Evolutionary conservation across 352 stramenopile genomes (phyloP), one percentile per base, ranked within the genome.

Genomic region (Globisporangium perplexum): DNA sequence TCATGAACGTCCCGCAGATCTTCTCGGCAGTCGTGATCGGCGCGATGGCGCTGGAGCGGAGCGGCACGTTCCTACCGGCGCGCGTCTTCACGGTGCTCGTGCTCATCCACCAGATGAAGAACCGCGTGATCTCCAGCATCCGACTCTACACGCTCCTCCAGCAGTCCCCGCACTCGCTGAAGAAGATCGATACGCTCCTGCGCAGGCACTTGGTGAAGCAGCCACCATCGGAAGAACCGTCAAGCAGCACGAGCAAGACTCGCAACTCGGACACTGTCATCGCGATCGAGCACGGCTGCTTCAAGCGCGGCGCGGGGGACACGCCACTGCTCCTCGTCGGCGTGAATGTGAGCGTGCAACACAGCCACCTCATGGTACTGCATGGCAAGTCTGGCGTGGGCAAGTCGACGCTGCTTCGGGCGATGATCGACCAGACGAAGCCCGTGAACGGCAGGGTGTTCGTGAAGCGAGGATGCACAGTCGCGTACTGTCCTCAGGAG

Each of bases 401-500:
- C 31, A 71, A 71, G 47, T 57, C 50, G 8, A 59, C 57, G 12
- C 28, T 63, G 4, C 42, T 63, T 7, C 23, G 23, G 7, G 14
- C 30, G 12, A 31, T 63, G 20, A 30, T 63, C 23, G 44, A 41
- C 22, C 42, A 63, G n/a, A 42, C 51, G 11, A 36, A n/a, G 11
- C 31, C n/a, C 4, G 15, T 63, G 10, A 43, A 28, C n/a, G 42
- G 66, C 26, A 7, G 43, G 5, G 33, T 65, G 6, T 47, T 50
- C 24, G 52, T 66, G 7, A n/a, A 44, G 12, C 30, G 7, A 17
- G 23, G 30, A 10, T 50, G 61, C 44, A 14, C 12, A 0, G 20
- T 71, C 4, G 61, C 57, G 22, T 72, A 71, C 39, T 60, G 67
- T 35, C 50, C 77, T 14, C 84, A 96, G 65, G 68, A 77, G 20